phyloP scores from a whole-genome alignment of 192 early-diverging fungal species.

The Ramicandelaber brevisporus region DNA sequence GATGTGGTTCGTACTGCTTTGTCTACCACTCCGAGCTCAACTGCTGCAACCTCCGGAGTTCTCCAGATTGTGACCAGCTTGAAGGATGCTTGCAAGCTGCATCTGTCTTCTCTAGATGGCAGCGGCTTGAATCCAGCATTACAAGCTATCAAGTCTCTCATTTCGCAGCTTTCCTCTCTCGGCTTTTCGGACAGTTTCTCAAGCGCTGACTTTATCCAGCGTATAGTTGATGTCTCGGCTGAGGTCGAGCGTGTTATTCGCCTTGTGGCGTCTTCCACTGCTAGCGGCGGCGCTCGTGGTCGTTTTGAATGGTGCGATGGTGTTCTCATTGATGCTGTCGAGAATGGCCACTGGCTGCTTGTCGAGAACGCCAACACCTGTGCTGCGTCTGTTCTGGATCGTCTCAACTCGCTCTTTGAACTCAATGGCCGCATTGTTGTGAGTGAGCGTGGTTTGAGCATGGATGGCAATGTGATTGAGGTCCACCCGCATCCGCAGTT shows the following conservation, averaged over 20 bases:
- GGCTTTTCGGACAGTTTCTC: no score
- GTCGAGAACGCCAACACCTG: conserved; percentile 94
- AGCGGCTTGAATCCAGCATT: no score
- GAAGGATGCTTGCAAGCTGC: no score
- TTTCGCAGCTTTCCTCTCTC: no score
- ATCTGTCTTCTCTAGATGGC: no score
- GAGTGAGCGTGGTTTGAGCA: conserved; percentile 71
- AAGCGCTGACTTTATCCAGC: no score
- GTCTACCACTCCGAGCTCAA: conserved; percentile 5
- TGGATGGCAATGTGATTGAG: conserved; percentile 49
- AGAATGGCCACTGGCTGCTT: conserved; percentile 77
- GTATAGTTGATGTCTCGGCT: no score
- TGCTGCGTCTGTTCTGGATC: conserved; percentile 80
- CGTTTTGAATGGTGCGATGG: conserved; percentile 97
- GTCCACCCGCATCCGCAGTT: conserved; percentile 71
- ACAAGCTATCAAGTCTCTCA: no score
- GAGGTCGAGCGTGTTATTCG: no score
- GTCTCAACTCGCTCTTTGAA: conserved; percentile 83
- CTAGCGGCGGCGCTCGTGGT: conserved; percentile 39
- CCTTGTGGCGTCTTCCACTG: no score
- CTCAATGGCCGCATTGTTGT: conserved; percentile 64
- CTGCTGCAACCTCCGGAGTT: background rate
- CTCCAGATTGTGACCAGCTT: background rate
- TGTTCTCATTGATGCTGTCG: conserved; percentile 64
- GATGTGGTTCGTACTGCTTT: no score